A percentile compares a stretch with the other conserved stretches of the same genome.
phyloP scores from a whole-genome alignment of 495 filamentous ascomycete species.

The Polyplosphaeria fusca region DNA sequence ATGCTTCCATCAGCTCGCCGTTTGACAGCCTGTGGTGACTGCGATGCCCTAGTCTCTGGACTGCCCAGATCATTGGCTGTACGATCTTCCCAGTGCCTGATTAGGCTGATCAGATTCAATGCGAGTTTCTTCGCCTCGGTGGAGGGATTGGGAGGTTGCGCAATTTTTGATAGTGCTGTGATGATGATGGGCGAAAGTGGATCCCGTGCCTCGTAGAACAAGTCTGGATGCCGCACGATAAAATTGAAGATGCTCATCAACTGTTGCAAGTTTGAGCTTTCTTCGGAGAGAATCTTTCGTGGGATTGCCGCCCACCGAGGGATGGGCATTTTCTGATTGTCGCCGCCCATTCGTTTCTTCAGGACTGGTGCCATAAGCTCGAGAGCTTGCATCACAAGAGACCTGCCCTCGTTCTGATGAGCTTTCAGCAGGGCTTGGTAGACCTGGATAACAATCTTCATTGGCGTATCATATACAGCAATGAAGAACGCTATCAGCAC shows the following conservation, averaged over 20 bases:
- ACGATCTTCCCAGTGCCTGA: conserved; percentile 89
- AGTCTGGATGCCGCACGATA: conserved; percentile 81
- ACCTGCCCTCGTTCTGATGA: conserved; percentile 89
- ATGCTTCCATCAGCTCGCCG: conserved; percentile 64
- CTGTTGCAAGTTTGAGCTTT: conserved; percentile 94
- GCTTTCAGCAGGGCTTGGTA: conserved; percentile 87
- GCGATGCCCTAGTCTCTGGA: conserved; percentile 48
- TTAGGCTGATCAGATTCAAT: conserved; percentile 80
- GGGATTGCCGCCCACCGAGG: conserved; percentile 88
- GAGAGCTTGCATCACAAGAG: conserved; percentile 87
- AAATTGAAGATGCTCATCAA: conserved; percentile 97
- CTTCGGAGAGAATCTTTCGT: conserved; percentile 85
- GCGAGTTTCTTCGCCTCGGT: conserved; percentile 92
- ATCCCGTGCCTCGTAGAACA: conserved; percentile 94
- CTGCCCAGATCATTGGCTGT: conserved; percentile 51
- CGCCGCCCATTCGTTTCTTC: conserved; percentile 62
- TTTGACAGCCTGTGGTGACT: conserved; percentile 73
- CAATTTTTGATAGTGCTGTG: conserved; percentile 81
- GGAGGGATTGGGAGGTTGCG: conserved; percentile 75
- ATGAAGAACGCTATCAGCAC: conserved; percentile 98
- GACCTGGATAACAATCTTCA: conserved; percentile 92
- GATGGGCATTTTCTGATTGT: conserved; percentile 52
- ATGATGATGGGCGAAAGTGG: conserved; percentile 87
- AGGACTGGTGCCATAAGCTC: conserved; percentile 92
- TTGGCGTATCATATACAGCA: conserved; percentile 90